phyloP scores from a whole-genome alignment of 345 rosid genomes.

The Euphorbia tirucalli region DNA sequence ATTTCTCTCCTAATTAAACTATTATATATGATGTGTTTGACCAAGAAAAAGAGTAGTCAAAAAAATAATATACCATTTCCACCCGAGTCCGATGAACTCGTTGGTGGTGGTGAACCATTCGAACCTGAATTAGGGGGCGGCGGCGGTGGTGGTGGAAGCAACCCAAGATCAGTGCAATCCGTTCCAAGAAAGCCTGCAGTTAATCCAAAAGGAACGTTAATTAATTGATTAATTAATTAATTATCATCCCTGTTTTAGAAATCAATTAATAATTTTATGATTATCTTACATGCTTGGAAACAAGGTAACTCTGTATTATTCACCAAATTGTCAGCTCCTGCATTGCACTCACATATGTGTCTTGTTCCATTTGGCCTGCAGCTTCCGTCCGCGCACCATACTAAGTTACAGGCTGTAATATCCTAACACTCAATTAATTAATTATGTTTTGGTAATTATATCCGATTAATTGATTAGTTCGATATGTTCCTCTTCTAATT shows the following conservation, averaged over 20 bases:
- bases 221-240: neutral
- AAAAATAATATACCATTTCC: neutral
- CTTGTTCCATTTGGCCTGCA: constrained; percentile 31
- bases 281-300: constrained; percentile 30
- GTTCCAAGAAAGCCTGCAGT: constrained; percentile 14
- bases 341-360: constrained; percentile 36
- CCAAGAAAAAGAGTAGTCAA: no score
- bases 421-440: no score
- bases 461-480: no score
- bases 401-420: constrained; percentile 35
- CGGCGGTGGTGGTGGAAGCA: neutral
- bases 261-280: no score
- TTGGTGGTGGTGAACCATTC: constrained; percentile 1
- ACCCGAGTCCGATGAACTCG: neutral
- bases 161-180: constrained; percentile 8
- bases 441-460: no score
- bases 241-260: no score
- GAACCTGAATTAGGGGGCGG: constrained; percentile 6
- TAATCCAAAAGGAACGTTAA: neutral
- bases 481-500: neutral
- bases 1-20: no score
- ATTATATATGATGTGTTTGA: neutral
- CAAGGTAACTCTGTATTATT: constrained; percentile 21
- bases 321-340: constrained; percentile 28
- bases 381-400: constrained; percentile 45